Conservation (phyloP, 768 basidiomycete genomes). For the Rhizopogon roseolus region DNA sequence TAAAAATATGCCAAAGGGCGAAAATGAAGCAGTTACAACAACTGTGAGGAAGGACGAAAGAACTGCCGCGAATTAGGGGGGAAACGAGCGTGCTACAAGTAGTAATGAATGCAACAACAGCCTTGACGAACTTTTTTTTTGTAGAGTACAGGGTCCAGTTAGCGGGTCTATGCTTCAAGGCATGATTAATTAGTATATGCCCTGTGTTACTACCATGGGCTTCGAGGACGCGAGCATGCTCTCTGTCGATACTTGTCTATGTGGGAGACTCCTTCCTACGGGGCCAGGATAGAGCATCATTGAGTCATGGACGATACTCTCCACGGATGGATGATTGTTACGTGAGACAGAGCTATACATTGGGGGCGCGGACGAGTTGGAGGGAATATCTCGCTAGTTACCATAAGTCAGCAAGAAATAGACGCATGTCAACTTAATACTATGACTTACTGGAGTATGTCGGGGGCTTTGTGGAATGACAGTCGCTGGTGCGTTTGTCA, state of each 20-base stretch:
- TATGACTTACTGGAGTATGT: background rate
- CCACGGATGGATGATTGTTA: constrained; percentile 15
- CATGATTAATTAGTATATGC: constrained; percentile 13
- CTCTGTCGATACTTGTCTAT: constrained; percentile 19
- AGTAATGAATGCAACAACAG: constrained; percentile 5
- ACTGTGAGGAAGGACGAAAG: background rate
- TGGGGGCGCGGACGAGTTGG: constrained; percentile 1
- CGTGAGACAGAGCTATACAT: constrained; percentile 1
- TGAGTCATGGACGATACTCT: constrained; percentile 20
- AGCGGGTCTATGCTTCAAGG: constrained; percentile 1
- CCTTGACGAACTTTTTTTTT: background rate
- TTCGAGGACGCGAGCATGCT: constrained; percentile 18
- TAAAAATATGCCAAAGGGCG: constrained; percentile 2
- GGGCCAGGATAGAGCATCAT: constrained; percentile 32
- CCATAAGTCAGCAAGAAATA: background rate
- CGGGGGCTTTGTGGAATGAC: background rate
- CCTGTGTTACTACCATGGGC: constrained; percentile 16
- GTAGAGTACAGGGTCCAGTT: constrained; percentile 3
- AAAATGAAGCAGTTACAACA: background rate
- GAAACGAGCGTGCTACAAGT: background rate
- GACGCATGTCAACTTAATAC: background rate
- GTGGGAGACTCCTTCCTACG: constrained; percentile 25
- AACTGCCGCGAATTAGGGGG: background rate
- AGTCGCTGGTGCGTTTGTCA: background rate
- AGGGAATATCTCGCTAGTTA: background rate